These are phyloP conservation scores for Pseudonitzschia multiseries DNA, from an alignment of 108 stramenopile genomes.

Conservation along the genomic window DNA sequence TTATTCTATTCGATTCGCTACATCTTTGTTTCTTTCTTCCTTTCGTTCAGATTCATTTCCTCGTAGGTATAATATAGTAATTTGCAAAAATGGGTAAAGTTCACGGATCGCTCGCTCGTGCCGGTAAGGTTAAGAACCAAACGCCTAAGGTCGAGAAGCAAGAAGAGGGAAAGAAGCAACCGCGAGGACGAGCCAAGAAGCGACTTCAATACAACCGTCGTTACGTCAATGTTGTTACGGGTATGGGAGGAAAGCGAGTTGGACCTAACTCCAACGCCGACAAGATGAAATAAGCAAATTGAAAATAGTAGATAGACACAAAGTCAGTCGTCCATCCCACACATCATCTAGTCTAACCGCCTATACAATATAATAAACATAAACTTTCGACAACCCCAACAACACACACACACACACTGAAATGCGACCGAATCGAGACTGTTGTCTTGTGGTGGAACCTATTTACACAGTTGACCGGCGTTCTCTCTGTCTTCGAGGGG, in stretches of 20 bases:
- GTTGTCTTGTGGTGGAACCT: too few species aligned
- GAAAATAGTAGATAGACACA: neutral
- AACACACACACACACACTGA: too few species aligned
- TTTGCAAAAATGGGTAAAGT: constrained; percentile 93
- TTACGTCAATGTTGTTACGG: constrained; percentile 98
- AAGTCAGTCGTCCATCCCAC: neutral
- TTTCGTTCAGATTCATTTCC: neutral
- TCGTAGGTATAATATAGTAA: neutral
- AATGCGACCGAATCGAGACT: too few species aligned
- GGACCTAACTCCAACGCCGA: constrained; percentile 98
- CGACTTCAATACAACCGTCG: constrained; percentile 99
- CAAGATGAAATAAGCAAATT: constrained; percentile 89
- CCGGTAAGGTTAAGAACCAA: constrained; percentile 99
- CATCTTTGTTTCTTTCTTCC: neutral
- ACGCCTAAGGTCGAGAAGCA: constrained; percentile 97
- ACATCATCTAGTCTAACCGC: neutral
- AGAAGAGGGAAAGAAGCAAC: constrained; percentile 96
- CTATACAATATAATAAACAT: neutral
- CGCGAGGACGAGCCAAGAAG: constrained; percentile 99
- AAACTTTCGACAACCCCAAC: neutral
- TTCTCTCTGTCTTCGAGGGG: too few species aligned
- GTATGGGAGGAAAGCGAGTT: constrained; percentile 96
- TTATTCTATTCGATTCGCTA: too few species aligned
- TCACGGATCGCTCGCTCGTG: constrained; percentile 99
- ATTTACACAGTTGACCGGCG: too few species aligned